Evolutionary conservation across 768 basidiomycete species (phyloP).

Genomic region (Chlorophyllum brunneum): DNA sequence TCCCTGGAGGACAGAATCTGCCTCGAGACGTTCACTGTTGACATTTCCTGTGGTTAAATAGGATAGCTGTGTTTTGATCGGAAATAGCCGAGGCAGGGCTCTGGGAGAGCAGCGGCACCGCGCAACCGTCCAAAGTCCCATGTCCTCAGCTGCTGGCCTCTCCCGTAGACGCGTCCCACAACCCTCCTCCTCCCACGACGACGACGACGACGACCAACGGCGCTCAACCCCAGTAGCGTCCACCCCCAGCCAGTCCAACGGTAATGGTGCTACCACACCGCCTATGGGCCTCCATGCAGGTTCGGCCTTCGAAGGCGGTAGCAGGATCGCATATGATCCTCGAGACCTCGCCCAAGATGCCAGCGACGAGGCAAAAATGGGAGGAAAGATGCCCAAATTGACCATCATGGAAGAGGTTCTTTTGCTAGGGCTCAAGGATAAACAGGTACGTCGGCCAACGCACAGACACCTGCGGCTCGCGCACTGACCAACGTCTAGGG

Average conservation of each 20-base stretch:
- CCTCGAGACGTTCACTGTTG: no score
- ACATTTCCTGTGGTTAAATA: no score
- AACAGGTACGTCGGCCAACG: constrained; percentile 58
- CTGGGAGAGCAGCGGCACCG: no score
- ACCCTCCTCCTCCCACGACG: constrained; percentile 29
- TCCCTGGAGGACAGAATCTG: no score
- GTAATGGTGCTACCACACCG: constrained; percentile 22
- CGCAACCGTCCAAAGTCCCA: no score
- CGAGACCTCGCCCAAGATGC: constrained; percentile 76
- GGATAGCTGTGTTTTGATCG: no score
- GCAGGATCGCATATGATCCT: constrained; percentile 91
- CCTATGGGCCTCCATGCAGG: constrained; percentile 54
- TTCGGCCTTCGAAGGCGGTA: constrained; percentile 81
- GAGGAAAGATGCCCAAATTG: constrained; percentile 75
- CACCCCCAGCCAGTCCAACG: constrained; percentile 9
- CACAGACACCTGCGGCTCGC: neutral
- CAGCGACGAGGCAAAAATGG: constrained; percentile 54
- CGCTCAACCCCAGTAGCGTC: constrained; percentile 18
- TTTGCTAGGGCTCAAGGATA: constrained; percentile 92
- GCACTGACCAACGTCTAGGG: constrained; percentile 36
- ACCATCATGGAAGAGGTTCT: constrained; percentile 98
- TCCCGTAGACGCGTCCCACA: constrained; percentile 55
- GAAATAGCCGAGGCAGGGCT: neutral
- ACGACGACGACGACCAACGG: constrained; percentile 33
- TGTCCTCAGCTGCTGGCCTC: constrained; percentile 48